Percentiles rank a stretch among this genome's conserved stretches.
These are phyloP conservation scores for Penicillium rolfsii DNA, from an alignment of 2,329 filamentous ascomycete species.

Conservation along the genomic window DNA sequence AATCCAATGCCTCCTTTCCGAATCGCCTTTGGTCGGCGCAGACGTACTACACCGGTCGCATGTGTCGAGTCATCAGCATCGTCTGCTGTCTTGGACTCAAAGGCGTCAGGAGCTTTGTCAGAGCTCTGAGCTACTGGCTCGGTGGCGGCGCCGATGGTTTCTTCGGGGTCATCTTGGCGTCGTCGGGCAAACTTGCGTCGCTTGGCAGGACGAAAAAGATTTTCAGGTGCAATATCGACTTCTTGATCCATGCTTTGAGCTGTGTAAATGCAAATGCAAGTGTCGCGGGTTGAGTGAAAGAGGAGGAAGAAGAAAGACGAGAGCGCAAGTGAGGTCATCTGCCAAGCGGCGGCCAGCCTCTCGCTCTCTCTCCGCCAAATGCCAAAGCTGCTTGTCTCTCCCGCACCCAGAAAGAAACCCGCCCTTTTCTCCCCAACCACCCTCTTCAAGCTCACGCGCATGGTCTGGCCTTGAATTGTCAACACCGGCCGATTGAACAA, in stretches of 20 bases:
- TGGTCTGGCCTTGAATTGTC: constrained; percentile 19
- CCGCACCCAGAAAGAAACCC: constrained; percentile 29
- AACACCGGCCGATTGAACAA: constrained; percentile 3
- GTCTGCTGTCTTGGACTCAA: constrained; percentile 19
- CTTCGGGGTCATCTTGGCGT: constrained; percentile 36
- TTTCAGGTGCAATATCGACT: constrained; percentile 27
- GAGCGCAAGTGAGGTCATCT: constrained; percentile 16
- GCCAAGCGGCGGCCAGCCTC: constrained; percentile 13
- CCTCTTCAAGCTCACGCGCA: constrained; percentile 9
- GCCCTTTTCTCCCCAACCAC: constrained; percentile 16
- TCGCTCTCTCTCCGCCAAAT: constrained; percentile 10
- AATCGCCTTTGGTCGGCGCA: constrained; percentile 41
- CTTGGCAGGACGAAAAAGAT: constrained; percentile 55
- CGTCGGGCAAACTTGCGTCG: constrained; percentile 56
- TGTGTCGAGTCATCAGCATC: constrained; percentile 22
- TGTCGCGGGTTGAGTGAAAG: neutral
- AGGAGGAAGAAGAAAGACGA: neutral
- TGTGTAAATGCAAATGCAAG: constrained; percentile 3
- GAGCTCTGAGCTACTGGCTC: constrained; percentile 19
- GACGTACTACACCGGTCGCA: constrained; percentile 41
- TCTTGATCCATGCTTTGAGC: constrained; percentile 36
- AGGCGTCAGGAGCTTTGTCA: constrained; percentile 12
- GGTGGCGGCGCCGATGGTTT: constrained; percentile 17
- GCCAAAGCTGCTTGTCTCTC: constrained; percentile 23
- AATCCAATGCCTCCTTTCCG: constrained; percentile 54